Base-by-base conservation (phyloP, 2,329 filamentous ascomycete species). In the Exophiala sideris region DNA sequence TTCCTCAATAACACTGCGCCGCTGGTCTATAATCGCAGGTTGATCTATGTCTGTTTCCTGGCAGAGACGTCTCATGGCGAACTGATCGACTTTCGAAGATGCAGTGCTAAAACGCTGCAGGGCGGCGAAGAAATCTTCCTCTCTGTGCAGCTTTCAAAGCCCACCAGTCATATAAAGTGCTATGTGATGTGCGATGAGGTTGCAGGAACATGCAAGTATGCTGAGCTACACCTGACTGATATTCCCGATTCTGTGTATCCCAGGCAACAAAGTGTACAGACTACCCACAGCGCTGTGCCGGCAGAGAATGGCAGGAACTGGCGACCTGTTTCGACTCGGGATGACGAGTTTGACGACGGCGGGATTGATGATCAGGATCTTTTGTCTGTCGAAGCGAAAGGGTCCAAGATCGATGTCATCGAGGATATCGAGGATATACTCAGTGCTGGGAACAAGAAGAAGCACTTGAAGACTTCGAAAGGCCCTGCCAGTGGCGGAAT, bases 111-210 rank as follows among this genome's bases (percentile, higher is more conserved):
- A 57, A 86, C 83, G 57, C 68, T 96, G 7, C 76, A 79, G n/a
- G 77, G 76, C 4, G 79, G 79, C 0, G 80, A 86, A 20, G 79
- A 84, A 8, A 66, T 91, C 2, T 69, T 76, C 0, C 86, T 87
- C 58, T 80, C 71, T 16, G 80, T 84, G 1, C 72, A 80, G 0
- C 67, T 90, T 16, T 78, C 69, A 1, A 73, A 73, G 3, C 67
- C 75, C 0, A 78, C 81, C 14, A 81, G 86, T 52, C 72, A 77
- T 2, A 80, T 94, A 33, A 78, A 78, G 20, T 89, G 84, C 56
- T 83, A 85, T 65, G 76, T 91, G 45, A 88, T 89, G 68, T 97
- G 91, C 61, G 92, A 96, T 71, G 86, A 90, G 40, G 87, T 97
- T 63, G 89, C 81, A 57, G 82, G 82, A 9, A 85, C 82, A 9